Percentiles rank a stretch among this genome's conserved stretches.
These are phyloP conservation scores for Lecanosticta acicola DNA, from an alignment of 2,329 filamentous ascomycete species.

Conservation along the genomic window DNA sequence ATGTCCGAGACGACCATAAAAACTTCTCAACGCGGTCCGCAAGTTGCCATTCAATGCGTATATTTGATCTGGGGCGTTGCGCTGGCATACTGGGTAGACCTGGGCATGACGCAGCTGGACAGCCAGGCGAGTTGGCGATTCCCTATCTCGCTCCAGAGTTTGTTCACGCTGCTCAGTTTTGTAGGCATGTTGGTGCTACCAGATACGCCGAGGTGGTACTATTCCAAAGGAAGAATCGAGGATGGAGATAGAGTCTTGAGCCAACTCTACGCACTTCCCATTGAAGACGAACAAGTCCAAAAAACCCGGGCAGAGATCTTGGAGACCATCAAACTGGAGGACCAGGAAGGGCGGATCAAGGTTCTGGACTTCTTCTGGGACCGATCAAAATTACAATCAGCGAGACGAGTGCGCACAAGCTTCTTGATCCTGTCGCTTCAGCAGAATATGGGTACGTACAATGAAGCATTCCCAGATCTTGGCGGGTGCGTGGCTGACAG, in stretches of 20 bases:
- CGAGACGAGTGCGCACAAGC: neutral
- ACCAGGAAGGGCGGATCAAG: neutral
- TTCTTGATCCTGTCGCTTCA: constrained; percentile 5
- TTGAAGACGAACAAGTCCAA: constrained; percentile 1
- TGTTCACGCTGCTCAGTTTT: neutral
- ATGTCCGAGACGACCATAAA: constrained; percentile 28
- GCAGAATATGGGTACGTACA: neutral
- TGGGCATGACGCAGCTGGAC: constrained; percentile 3
- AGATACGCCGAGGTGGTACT: constrained; percentile 3
- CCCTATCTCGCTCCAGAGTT: neutral
- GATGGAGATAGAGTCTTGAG: constrained; percentile 22
- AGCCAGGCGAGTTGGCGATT: constrained; percentile 9
- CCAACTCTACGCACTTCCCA: neutral
- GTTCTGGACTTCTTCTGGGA: neutral
- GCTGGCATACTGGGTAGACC: constrained; percentile 30
- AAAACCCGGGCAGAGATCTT: neutral
- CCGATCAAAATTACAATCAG: neutral
- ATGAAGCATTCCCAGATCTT: neutral
- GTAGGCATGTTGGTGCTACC: neutral
- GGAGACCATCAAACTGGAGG: neutral
- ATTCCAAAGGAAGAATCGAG: constrained; percentile 1
- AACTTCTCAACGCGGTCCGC: constrained; percentile 26
- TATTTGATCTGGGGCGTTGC: constrained; percentile 38
- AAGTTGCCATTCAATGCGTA: constrained; percentile 22
- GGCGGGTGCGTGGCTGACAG: neutral